A percentile compares a stretch with the other conserved stretches of the same genome.
Conservation (phyloP, 164 flowering plant species). For the Macadamia integrifolia region DNA sequence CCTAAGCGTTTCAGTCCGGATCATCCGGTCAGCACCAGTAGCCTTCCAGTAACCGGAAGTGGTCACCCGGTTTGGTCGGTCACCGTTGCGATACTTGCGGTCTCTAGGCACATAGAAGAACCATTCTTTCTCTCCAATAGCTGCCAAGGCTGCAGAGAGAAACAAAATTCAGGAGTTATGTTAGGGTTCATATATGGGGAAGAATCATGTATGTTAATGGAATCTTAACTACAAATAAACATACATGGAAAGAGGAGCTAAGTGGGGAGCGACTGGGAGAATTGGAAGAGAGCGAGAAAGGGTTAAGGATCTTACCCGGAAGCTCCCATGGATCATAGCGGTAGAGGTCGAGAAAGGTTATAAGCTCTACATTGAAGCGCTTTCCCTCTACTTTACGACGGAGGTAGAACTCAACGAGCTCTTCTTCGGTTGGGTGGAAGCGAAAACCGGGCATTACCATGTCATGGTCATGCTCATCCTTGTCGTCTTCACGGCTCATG, state of each 20-base stretch:
- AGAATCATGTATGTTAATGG: not conserved
- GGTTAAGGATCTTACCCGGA: constrained; percentile 49
- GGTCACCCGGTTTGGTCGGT: constrained; percentile 90
- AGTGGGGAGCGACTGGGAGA: not conserved
- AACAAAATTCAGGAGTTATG: not conserved
- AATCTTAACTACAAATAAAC: not conserved
- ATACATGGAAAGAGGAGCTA: not conserved
- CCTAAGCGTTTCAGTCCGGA: constrained; percentile 50
- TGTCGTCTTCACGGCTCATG: constrained; percentile 21
- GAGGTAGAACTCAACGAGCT: constrained; percentile 92
- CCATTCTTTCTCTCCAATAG: constrained; percentile 99
- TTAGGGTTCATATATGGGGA: not conserved
- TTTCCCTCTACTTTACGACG: constrained; percentile 98
- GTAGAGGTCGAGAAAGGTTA: constrained; percentile 88
- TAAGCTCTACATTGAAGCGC: constrained; percentile 87
- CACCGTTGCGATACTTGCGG: constrained; percentile 90
- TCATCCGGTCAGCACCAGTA: constrained; percentile 95
- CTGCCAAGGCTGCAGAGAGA: constrained; percentile 59
- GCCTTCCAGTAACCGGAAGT: constrained; percentile 99
- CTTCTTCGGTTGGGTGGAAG: constrained; percentile 98
- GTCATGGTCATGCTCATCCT: constrained; percentile 71
- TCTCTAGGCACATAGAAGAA: constrained; percentile 96
- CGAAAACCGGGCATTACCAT: constrained; percentile 98
- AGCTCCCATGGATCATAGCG: constrained; percentile 99
- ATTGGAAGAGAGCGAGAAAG: not conserved